Percentiles rank a stretch among this genome's conserved stretches.
Conservation (phyloP, 805 yeast genomes). For the Hanseniaspora osmophila region DNA sequence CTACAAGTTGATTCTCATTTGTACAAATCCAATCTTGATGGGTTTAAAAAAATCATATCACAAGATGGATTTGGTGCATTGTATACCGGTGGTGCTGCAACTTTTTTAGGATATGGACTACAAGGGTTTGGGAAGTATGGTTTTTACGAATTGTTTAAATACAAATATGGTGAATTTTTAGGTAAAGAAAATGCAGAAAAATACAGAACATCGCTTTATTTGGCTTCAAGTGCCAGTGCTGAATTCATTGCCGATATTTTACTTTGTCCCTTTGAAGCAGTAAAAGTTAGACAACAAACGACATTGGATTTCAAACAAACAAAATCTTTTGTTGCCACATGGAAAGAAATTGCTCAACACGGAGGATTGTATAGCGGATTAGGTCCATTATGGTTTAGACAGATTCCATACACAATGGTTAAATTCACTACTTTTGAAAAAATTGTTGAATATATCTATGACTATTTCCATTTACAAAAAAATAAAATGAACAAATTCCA, state of each 20-base stretch:
- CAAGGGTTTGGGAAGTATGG: constrained; percentile 98
- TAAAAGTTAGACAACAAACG: constrained; percentile 88
- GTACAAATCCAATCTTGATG: constrained; percentile 66
- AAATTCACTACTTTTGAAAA: constrained; percentile 91
- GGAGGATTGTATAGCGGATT: constrained; percentile 84
- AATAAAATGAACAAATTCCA: constrained; percentile 53
- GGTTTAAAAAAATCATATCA: constrained; percentile 61
- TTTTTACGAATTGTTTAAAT: constrained; percentile 81
- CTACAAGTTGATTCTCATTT: constrained; percentile 69
- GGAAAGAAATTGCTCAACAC: constrained; percentile 50
- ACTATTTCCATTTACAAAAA: constrained; percentile 56
- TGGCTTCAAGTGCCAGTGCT: constrained; percentile 84
- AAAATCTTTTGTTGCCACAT: constrained; percentile 9
- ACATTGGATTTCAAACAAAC: constrained; percentile 64
- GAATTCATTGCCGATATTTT: constrained; percentile 85
- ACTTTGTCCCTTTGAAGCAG: constrained; percentile 88
- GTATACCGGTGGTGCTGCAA: constrained; percentile 84
- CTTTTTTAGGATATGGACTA: constrained; percentile 80
- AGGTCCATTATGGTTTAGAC: constrained; percentile 89
- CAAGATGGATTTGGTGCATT: constrained; percentile 64
- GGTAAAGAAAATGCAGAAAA: constrained; percentile 49
- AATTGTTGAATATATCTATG: constrained; percentile 71
- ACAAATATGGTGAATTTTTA: constrained; percentile 50
- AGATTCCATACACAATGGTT: constrained; percentile 97
- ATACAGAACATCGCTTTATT: constrained; percentile 59